Evolutionary conservation across 2,329 filamentous ascomycete species (phyloP).

Genomic region (Escovopsis sp.): DNA sequence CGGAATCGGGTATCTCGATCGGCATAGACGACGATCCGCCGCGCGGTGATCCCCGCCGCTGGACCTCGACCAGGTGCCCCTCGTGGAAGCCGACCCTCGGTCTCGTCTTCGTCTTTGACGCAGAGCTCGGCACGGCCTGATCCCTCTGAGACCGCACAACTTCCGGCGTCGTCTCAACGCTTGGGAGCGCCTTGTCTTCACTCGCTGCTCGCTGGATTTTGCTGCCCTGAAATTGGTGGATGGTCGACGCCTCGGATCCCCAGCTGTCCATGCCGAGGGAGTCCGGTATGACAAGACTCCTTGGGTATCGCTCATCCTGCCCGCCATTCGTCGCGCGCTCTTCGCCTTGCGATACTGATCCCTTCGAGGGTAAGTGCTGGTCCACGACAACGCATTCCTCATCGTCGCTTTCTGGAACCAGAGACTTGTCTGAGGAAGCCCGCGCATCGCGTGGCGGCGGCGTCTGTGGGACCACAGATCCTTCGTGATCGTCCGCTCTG

Average conservation of each 20-base stretch:
- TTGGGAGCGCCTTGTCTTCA: not conserved
- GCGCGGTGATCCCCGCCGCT: not conserved
- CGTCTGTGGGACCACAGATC: conserved; percentile 26
- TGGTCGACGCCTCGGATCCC: conserved; percentile 13
- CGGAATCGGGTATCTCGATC: conserved; percentile 34
- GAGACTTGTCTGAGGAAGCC: too few relatives aligned
- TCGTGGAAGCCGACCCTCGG: not conserved
- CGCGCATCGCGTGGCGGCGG: not conserved
- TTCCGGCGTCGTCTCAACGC: not conserved
- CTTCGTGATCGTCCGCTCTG: conserved; percentile 10
- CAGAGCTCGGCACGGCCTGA: too few relatives aligned
- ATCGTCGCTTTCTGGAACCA: conserved; percentile 8
- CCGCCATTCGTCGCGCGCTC: conserved; percentile 7
- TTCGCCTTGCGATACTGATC: conserved; percentile 15
- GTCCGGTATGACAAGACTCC: conserved; percentile 27
- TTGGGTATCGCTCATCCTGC: conserved; percentile 8
- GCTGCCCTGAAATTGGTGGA: not conserved
- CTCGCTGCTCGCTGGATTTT: not conserved
- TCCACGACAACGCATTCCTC: not conserved
- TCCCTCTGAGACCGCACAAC: too few relatives aligned
- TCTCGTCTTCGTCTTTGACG: not conserved
- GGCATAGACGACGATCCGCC: not conserved
- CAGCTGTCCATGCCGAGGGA: conserved; percentile 26
- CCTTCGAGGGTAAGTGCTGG: conserved; percentile 23
- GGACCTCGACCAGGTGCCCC: not conserved